phyloP scores from a whole-genome alignment of 495 filamentous ascomycete species.

The Neurospora terricola region DNA sequence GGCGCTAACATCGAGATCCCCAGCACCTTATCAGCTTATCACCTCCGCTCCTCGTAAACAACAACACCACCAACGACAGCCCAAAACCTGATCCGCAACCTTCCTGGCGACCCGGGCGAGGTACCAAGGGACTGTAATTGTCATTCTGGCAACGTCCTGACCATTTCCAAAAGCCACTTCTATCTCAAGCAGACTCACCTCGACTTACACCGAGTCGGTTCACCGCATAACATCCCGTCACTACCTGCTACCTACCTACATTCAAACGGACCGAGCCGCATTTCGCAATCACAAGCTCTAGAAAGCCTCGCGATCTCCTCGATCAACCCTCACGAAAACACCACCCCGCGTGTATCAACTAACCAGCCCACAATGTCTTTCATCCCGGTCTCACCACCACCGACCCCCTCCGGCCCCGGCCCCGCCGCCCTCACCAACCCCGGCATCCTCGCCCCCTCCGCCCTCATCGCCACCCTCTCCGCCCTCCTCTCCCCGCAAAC shows the following conservation, averaged over 20 bases:
- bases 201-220: background rate
- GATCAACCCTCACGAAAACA: background rate
- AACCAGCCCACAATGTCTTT: background rate
- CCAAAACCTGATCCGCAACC: background rate
- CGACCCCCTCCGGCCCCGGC: background rate
- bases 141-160: background rate
- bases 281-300: background rate
- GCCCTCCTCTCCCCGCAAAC: conserved; percentile 1
- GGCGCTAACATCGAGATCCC: background rate
- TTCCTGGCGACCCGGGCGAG: background rate
- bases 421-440: background rate
- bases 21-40: background rate
- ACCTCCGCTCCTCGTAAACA: background rate
- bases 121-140: background rate
- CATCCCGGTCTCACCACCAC: background rate
- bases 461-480: background rate
- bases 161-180: background rate
- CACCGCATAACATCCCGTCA: background rate
- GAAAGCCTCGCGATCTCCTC: background rate
- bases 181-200: background rate
- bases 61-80: background rate
- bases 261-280: background rate
- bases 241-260: background rate
- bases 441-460: background rate
- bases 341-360: background rate